Conservation (phyloP, 192 early-diverging fungal species). For the Podila minutissima region DNA sequence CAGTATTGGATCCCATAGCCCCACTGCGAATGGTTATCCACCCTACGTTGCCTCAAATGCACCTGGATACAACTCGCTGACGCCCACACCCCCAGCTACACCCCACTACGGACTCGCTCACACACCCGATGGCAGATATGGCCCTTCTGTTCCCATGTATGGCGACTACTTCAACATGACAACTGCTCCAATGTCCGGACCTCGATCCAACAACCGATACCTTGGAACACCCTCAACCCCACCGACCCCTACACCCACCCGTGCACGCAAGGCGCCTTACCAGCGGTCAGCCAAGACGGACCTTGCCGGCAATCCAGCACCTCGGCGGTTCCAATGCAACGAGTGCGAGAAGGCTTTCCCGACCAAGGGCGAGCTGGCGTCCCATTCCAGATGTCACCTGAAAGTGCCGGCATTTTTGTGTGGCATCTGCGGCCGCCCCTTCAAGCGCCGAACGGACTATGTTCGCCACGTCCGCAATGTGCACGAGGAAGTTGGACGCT, state of each 20-base stretch:
- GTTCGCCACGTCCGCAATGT: slow-evolving; percentile 50
- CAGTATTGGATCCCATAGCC: slow-evolving; percentile 48
- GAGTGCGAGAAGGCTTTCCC: slow-evolving; percentile 52
- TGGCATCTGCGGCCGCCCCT: slow-evolving; percentile 45
- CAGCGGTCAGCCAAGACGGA: slow-evolving; percentile 8
- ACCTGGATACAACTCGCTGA: slow-evolving; percentile 34
- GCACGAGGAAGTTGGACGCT: slow-evolving; percentile 50
- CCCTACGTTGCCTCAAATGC: slow-evolving; percentile 16
- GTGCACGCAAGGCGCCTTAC: slow-evolving; percentile 39
- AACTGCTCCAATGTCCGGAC: slow-evolving; percentile 6
- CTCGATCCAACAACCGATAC: slow-evolving; percentile 21
- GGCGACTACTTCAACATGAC: slow-evolving; percentile 41
- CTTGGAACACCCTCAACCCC: slow-evolving; percentile 23
- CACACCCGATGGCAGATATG: slow-evolving; percentile 28
- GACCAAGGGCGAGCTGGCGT: slow-evolving; percentile 46
- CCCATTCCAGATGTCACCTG: slow-evolving; percentile 47
- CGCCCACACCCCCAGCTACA: slow-evolving; percentile 39
- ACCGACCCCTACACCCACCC: slow-evolving; percentile 18
- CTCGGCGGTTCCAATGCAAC: slow-evolving; percentile 40
- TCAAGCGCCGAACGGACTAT: slow-evolving; percentile 49
- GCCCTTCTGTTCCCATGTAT: slow-evolving; percentile 27
- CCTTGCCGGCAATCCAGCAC: slow-evolving; percentile 10
- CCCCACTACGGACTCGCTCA: slow-evolving; percentile 42
- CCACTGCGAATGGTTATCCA: slow-evolving; percentile 29
- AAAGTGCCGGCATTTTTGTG: slow-evolving; percentile 50